Percentiles rank a stretch among this genome's conserved stretches.
Evolutionary conservation across 148 eudicot species (phyloP).

Genomic region (Chenopodium suecicum): DNA sequence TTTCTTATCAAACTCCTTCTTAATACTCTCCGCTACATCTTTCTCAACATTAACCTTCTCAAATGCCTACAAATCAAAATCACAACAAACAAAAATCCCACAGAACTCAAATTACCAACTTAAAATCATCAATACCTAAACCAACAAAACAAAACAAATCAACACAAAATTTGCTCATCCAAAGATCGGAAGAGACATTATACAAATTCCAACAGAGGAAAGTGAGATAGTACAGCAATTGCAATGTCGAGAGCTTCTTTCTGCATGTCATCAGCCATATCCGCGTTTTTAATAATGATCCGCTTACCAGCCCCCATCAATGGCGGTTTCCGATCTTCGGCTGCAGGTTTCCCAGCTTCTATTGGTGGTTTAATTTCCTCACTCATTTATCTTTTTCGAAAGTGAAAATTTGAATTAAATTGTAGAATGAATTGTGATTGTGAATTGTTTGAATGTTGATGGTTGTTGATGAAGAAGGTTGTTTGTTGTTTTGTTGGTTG

Average conservation of each 20-base stretch:
- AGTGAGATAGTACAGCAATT: constrained; percentile 45
- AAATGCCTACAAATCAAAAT: constrained; percentile 53
- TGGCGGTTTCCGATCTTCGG: constrained; percentile 55
- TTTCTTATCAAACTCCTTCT: constrained; percentile 93
- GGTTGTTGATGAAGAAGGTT: background rate
- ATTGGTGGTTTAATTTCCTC: constrained; percentile 33
- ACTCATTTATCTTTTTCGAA: constrained; percentile 35
- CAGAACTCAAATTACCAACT: background rate
- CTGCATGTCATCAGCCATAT: constrained; percentile 82
- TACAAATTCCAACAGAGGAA: background rate
- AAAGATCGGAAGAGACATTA: constrained; percentile 17
- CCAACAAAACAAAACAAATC: background rate
- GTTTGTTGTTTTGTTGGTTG: background rate
- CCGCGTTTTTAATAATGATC: constrained; percentile 74
- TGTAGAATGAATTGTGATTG: background rate
- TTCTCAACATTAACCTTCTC: constrained; percentile 88
- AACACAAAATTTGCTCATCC: constrained; percentile 13
- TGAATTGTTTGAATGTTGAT: background rate
- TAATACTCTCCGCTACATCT: constrained; percentile 92
- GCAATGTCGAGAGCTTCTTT: constrained; percentile 83
- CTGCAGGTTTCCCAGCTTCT: constrained; percentile 26
- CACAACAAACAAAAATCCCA: background rate
- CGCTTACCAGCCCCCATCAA: constrained; percentile 46
- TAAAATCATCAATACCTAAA: too few relatives aligned
- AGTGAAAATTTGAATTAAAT: background rate